Base-by-base conservation (phyloP, 176 grass and related monocot genomes). In the Musa beccarii region DNA sequence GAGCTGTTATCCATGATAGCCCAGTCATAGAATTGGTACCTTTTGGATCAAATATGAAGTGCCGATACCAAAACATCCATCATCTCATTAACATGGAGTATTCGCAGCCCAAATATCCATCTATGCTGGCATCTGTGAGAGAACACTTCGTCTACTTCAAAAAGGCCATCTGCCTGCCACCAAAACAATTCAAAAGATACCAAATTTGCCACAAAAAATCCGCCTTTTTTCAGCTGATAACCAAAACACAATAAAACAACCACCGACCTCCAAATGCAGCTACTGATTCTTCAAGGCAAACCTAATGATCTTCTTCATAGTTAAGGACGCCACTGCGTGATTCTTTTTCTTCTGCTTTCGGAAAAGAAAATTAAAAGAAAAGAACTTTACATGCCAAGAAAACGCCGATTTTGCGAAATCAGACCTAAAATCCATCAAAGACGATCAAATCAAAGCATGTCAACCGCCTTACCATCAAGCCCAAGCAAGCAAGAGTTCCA, bases 1-100 rank as follows among this genome's bases (percentile, higher is more conserved):
- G 34, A 43, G 34, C 34, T 43, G 3, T 43, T 43, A 43, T 43
- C 34, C 34, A 43, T 6, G 34, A 43, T 43, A 43, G 34, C 34
- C 85, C 81, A 83, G 80, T 16, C 34, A 66, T 11, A 66, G 17
- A 66, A 43, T 43, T 10, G 25, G 26, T 3, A 52, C 43, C 29
- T 51, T 52, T n/a, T 2, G 1, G 51, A 43, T 34, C 14, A 9
- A 43, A 43, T 43, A 43, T 43, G 34, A 43, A 43, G 34, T 6
- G 34, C 34, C 34, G 5, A 43, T 43, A 43, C 34, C 34, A 43
- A 43, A 43, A 43, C 34, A 43, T 43, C 4, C 34, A 43, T 43
- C 34, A 43, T 43, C 34, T 6, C 34, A 43, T 4, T 43, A 43
- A 43, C 34, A 43, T 43, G 34, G 34, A 43, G 34, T 43, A 43